Conservation (phyloP, 2,329 filamentous ascomycete species). For the Bipolaris victoriae region DNA sequence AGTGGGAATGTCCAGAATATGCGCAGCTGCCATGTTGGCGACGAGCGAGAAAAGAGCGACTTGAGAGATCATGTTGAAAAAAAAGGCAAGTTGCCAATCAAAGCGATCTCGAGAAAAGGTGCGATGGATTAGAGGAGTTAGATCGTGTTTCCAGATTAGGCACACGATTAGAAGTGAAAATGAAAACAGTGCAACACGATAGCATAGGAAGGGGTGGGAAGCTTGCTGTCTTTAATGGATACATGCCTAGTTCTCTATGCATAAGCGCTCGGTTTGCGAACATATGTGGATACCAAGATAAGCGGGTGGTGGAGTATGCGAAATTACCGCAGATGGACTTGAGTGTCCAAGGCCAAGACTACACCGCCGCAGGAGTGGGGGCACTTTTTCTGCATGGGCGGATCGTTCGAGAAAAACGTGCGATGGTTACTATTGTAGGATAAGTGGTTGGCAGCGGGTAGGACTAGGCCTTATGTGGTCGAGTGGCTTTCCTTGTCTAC, state of each 20-base stretch:
- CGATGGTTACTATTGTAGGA: not conserved
- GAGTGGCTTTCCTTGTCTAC: too few relatives aligned
- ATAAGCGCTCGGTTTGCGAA: not conserved
- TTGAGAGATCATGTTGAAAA: slow-evolving; percentile 27
- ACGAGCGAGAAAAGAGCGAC: slow-evolving; percentile 29
- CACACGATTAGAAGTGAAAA: not conserved
- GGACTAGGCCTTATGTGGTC: too few relatives aligned
- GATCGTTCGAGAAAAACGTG: slow-evolving; percentile 4
- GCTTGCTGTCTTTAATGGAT: slow-evolving; percentile 3
- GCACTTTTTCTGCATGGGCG: slow-evolving; percentile 11
- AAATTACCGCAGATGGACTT: slow-evolving; percentile 15
- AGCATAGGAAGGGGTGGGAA: not conserved
- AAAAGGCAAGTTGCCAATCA: not conserved
- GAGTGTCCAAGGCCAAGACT: slow-evolving; percentile 11
- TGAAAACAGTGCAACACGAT: slow-evolving; percentile 4
- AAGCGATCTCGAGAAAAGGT: not conserved
- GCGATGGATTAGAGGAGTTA: not conserved
- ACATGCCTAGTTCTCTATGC: not conserved
- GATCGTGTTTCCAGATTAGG: slow-evolving; percentile 4
- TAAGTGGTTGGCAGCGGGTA: slow-evolving; percentile 9
- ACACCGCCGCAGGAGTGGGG: slow-evolving; percentile 13
- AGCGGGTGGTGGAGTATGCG: not conserved
- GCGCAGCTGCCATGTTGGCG: slow-evolving; percentile 35
- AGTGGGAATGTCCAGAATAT: slow-evolving; percentile 43
- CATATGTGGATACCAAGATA: not conserved